phyloP scores from a whole-genome alignment of 2,329 filamentous ascomycete genomes.

The Tolypocladium ovalisporum region DNA sequence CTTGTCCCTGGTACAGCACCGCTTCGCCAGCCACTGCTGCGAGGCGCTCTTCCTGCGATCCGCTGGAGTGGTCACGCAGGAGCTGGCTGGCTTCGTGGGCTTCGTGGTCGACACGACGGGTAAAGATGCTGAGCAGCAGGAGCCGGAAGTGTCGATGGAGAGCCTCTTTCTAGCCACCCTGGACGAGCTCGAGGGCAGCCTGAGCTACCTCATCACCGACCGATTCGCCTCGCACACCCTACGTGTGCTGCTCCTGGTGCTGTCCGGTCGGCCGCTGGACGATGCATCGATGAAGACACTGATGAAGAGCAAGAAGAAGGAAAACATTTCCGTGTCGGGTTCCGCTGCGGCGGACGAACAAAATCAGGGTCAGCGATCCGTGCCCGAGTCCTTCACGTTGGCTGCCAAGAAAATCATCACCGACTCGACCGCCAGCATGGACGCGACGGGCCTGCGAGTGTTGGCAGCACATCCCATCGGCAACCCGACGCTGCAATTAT shows the following conservation, averaged over 20 bases:
- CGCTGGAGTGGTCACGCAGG: constrained; percentile 66
- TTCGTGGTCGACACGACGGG: constrained; percentile 32
- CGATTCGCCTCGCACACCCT: constrained; percentile 83
- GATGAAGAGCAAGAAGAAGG: constrained; percentile 88
- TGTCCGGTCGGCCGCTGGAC: constrained; percentile 73
- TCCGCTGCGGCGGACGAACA: constrained; percentile 37
- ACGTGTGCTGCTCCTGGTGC: constrained; percentile 71
- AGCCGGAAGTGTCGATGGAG: constrained; percentile 60
- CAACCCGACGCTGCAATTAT: constrained; percentile 83
- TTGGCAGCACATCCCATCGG: constrained; percentile 83
- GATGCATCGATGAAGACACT: constrained; percentile 58
- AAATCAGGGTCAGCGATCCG: constrained; percentile 35
- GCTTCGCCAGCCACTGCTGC: constrained; percentile 95
- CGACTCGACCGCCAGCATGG: constrained; percentile 64
- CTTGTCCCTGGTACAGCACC: constrained; percentile 80
- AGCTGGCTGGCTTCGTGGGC: constrained; percentile 43
- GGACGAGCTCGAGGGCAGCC: constrained; percentile 76
- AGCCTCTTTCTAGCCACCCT: constrained; percentile 73
- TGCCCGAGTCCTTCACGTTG: constrained; percentile 68
- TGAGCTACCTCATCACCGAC: constrained; percentile 78
- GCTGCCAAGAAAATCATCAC: constrained; percentile 74
- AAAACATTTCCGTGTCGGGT: constrained; percentile 58
- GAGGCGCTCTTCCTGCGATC: constrained; percentile 83
- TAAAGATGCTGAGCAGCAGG: constrained; percentile 29
- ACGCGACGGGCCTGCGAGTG: constrained; percentile 69